Conservation (phyloP, 179 eudicot species). For the Beta lomatogona region DNA sequence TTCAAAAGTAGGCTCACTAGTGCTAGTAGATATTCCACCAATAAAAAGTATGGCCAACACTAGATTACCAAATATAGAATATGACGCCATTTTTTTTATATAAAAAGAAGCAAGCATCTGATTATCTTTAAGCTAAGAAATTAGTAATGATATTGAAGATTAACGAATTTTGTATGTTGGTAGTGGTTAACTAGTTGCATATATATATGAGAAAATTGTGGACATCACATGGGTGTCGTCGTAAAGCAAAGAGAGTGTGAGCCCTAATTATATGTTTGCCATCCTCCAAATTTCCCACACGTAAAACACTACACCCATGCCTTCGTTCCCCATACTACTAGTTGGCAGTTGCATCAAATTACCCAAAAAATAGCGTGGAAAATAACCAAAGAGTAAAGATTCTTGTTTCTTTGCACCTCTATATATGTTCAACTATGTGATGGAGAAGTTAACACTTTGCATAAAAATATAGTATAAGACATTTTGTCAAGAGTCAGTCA, state of each 20-base stretch:
- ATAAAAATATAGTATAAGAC: constrained; percentile 1
- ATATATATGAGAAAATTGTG: neutral
- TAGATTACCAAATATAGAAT: neutral
- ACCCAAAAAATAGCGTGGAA: constrained; percentile 9
- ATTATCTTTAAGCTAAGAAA: neutral
- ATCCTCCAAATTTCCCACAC: neutral
- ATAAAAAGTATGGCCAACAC: neutral
- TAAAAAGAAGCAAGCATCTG: neutral
- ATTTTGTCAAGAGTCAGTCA: neutral
- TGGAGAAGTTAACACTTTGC: neutral
- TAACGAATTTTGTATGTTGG: neutral
- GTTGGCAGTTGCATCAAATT: constrained; percentile 10
- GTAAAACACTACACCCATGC: constrained; percentile 19
- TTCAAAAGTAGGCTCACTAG: constrained; percentile 37
- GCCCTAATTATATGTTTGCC: neutral
- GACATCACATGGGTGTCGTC: neutral
- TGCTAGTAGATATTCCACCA: neutral
- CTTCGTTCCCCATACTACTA: neutral
- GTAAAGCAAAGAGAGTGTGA: constrained; percentile 16
- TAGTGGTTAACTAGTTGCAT: neutral
- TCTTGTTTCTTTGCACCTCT: neutral
- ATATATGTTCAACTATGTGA: neutral
- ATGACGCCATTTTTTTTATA: neutral
- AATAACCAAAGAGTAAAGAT: constrained; percentile 7
- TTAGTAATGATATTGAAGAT: neutral